Evolutionary conservation across 169 alveolate genomes (phyloP).

Genomic region (Eimeria acervulina): DNA sequence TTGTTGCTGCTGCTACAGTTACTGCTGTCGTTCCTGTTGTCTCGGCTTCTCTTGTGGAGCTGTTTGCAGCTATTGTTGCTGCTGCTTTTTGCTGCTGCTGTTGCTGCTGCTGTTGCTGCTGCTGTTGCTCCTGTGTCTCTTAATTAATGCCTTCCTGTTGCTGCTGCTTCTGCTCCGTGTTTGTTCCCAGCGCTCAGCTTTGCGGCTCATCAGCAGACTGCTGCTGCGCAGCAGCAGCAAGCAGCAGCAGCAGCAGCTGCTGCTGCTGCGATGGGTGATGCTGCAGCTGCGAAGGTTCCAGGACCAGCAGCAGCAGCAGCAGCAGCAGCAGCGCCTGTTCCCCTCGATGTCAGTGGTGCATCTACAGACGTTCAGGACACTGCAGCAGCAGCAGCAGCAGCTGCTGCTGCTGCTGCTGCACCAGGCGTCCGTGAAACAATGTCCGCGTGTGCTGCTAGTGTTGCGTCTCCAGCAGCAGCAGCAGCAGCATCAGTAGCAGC

Average conservation of each 20-base stretch:
- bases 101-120: constrained; percentile 46
- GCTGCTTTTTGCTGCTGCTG: constrained; percentile 13
- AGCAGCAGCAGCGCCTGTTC: not conserved
- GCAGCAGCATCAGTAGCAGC: constrained; percentile 9
- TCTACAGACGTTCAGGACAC: not conserved
- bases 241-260: constrained; percentile 3
- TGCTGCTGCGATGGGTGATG: constrained; percentile 44
- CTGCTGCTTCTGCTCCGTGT: not conserved
- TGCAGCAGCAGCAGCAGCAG: not conserved
- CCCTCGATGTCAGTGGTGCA: not conserved
- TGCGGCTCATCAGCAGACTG: constrained; percentile 63
- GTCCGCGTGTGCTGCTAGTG: not conserved
- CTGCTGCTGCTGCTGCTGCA: constrained; percentile 28
- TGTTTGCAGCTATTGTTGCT: not conserved
- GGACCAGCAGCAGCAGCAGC: constrained; percentile 36
- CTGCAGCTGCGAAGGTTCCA: constrained; percentile 24
- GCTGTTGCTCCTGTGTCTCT: not conserved
- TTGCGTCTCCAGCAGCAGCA: not conserved
- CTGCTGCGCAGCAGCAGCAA: not conserved
- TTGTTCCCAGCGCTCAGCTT: constrained; percentile 31
- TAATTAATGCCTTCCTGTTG: not conserved
- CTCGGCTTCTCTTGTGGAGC: not conserved
- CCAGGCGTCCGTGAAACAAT: not conserved
- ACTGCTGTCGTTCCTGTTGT: not conserved
- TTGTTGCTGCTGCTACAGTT: constrained; percentile 19